Evolutionary conservation across 2,329 filamentous ascomycete species (phyloP).

Genomic region (Zasmidium angulare): DNA sequence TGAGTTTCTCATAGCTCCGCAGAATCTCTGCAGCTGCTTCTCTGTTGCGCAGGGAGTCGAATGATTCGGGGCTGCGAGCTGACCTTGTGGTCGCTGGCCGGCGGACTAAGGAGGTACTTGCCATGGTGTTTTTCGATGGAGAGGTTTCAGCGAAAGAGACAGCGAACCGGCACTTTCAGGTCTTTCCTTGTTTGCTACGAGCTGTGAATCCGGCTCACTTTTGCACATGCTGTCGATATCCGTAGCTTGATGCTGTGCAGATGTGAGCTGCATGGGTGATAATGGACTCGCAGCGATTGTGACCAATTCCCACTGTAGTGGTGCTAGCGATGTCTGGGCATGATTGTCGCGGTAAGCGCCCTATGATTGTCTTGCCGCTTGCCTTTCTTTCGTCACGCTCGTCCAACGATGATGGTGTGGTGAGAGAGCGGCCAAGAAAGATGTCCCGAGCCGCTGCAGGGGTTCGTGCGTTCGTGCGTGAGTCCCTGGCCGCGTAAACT

Average conservation of each 20-base stretch:
- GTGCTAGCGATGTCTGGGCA: neutral
- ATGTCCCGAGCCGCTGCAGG: too few relatives aligned
- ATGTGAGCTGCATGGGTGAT: neutral
- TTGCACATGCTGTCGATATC: neutral
- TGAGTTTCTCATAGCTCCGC: constrained; percentile 34
- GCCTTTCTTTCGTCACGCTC: too few relatives aligned
- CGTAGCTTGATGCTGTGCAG: neutral
- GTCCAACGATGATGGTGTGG: neutral
- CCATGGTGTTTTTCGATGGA: constrained; percentile 1
- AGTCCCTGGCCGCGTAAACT: too few relatives aligned
- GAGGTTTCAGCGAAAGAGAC: neutral
- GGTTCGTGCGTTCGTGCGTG: too few relatives aligned
- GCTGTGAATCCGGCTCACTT: neutral
- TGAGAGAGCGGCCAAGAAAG: too few relatives aligned
- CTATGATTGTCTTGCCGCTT: neutral
- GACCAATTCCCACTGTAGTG: neutral
- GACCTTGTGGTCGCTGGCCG: neutral
- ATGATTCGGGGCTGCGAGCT: constrained; percentile 27
- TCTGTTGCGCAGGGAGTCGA: constrained; percentile 24
- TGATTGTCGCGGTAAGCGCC: neutral
- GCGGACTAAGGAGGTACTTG: constrained; percentile 2
- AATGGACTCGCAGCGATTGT: neutral
- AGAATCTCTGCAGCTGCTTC: constrained; percentile 29
- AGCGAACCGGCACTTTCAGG: neutral
- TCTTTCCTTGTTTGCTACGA: neutral